Evolutionary conservation across 768 basidiomycete genomes (phyloP).

Genomic region (Lactarius hengduanensis): DNA sequence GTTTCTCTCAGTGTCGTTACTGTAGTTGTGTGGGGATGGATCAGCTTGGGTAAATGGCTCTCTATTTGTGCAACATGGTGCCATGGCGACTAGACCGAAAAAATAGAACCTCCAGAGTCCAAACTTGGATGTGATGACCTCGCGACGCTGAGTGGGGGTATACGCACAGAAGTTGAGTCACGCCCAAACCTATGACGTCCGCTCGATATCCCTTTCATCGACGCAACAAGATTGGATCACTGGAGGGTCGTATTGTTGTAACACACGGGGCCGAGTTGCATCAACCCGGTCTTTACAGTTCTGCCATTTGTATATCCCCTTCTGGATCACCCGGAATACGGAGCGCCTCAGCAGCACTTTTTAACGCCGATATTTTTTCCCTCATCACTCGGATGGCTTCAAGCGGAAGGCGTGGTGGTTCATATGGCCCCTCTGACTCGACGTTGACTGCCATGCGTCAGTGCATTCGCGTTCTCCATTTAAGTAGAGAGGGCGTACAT

Average conservation of each 20-base stretch:
- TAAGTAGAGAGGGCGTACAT: conserved; percentile 50
- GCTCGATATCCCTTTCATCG: neutral
- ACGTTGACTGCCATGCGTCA: conserved; percentile 60
- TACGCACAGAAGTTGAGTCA: neutral
- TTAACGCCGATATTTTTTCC: conserved; percentile 64
- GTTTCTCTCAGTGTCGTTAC: neutral
- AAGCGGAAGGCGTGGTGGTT: conserved; percentile 76
- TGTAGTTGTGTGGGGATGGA: neutral
- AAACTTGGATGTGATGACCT: neutral
- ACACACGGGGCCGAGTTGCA: neutral
- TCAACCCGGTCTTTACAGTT: conserved; percentile 30
- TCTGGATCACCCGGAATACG: conserved; percentile 39
- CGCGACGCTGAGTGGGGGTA: neutral
- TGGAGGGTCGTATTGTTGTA: neutral
- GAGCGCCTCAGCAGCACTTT: conserved; percentile 57
- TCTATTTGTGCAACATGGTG: neutral
- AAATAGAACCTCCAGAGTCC: neutral
- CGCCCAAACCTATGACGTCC: neutral
- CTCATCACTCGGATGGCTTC: conserved; percentile 83
- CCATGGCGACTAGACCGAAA: neutral
- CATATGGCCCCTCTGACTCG: conserved; percentile 88
- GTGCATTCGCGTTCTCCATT: neutral
- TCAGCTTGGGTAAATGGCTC: neutral
- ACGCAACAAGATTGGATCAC: neutral
- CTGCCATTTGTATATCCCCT: conserved; percentile 57